Base-by-base conservation (phyloP, 1,284 basidiomycete species). In the Tetrapyrgos nigripes region DNA sequence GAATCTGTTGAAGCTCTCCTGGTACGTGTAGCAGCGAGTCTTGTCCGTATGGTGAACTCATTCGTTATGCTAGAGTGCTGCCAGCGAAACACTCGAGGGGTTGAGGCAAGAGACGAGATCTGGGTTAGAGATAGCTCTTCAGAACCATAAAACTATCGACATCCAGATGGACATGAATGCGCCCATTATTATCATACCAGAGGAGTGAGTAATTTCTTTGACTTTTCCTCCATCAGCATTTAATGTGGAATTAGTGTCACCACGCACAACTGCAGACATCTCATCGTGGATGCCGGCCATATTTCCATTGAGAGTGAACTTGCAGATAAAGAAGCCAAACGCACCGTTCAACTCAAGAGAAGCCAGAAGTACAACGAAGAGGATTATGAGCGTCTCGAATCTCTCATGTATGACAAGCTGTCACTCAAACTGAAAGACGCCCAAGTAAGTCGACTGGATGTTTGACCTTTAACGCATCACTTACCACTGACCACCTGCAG, bases 241-340 rank as follows among this genome's bases (percentile, higher is more conserved):
- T 66, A 21, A 64, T 51, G 60, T 14, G 45, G 27, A 57, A 46
- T 53, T 13, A 93, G 92, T 67, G 86, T 98, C 57, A 92, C 88
- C 3, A 85, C 85, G 14, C 84, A 87, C 59, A 78, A 88, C 33
- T 92, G 94, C 74, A 94, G 88, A 66, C 92, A 98, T 71, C 83
- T 99, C 49, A 87, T 99, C 14, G 83, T 99, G 50, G 97, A 99
- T 72, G 97, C 97, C 8, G 97, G 97, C 68, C 97, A 98, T 72
- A 97, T 99, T 64, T 86, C 95, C 1, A 90, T 99, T 45, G 89
- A 92, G 68, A 97, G 95, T 68, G 86, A 97, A 58, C 83, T 98
- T 1, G 97, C 91, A 2, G 88, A 94, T 69, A 94, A 98, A 77
- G 82, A 86, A 26, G 87, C 89, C 2, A 83, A 98, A 53, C 85